A percentile compares a stretch with the other conserved stretches of the same genome.
These are phyloP conservation scores for Rubroboletus pulcherrimus DNA, from an alignment of 768 basidiomycete species.

Conservation along the genomic window DNA sequence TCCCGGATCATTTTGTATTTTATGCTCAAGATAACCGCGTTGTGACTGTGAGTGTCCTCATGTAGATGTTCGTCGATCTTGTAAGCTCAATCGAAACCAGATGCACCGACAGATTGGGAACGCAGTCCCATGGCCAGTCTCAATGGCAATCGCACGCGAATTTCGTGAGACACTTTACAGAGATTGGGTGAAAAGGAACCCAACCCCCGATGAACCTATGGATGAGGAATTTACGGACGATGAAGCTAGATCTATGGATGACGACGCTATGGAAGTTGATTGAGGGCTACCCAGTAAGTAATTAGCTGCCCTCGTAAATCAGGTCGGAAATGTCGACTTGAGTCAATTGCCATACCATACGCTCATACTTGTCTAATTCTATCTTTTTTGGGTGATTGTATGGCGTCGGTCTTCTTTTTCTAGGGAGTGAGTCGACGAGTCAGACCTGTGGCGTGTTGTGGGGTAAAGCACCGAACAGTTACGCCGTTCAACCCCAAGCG, in stretches of 20 bases:
- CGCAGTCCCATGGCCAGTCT: constrained; percentile 68
- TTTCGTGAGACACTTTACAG: constrained; percentile 50
- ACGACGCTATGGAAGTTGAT: constrained; percentile 32
- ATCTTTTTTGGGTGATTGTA: not conserved
- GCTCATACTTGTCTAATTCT: not conserved
- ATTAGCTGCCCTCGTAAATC: not conserved
- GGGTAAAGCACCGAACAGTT: not conserved
- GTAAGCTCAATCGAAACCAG: constrained; percentile 32
- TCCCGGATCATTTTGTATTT: constrained; percentile 73
- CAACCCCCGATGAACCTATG: constrained; percentile 14
- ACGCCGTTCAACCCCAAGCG: not conserved
- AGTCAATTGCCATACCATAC: not conserved
- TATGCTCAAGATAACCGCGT: constrained; percentile 48
- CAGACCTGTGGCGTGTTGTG: not conserved
- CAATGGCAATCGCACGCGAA: constrained; percentile 60
- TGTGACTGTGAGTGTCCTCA: constrained; percentile 48
- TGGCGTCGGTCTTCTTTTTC: not conserved
- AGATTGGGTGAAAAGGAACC: constrained; percentile 42
- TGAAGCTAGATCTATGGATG: not conserved
- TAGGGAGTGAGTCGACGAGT: not conserved
- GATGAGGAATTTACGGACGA: constrained; percentile 31
- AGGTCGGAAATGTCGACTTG: not conserved
- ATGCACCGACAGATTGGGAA: constrained; percentile 83
- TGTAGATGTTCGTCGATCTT: not conserved
- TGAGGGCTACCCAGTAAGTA: constrained; percentile 2